These are phyloP conservation scores for Ceratocystis papillata DNA, from an alignment of 2,329 filamentous ascomycete genomes.

Conservation along the genomic window DNA sequence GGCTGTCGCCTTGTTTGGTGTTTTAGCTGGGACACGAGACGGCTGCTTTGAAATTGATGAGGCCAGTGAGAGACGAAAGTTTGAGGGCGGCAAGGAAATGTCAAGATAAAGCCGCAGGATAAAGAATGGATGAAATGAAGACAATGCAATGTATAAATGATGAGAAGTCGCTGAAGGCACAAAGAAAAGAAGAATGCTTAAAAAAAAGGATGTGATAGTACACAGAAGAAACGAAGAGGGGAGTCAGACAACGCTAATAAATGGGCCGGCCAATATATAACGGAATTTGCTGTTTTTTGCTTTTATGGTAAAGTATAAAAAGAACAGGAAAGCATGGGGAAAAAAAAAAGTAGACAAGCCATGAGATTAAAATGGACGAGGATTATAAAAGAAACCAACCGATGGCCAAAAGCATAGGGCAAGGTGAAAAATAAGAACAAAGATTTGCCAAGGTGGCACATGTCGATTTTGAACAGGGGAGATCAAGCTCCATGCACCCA, in stretches of 20 bases:
- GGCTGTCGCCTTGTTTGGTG: background rate
- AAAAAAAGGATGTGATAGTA: background rate
- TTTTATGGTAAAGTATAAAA: slow-evolving; percentile 10
- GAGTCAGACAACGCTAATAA: background rate
- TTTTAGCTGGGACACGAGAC: background rate
- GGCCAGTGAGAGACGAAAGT: background rate
- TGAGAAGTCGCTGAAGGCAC: background rate
- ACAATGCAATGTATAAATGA: background rate
- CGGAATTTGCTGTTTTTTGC: background rate
- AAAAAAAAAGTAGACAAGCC: background rate
- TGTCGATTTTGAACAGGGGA: slow-evolving; percentile 1
- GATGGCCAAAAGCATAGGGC: background rate
- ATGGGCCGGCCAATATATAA: slow-evolving; percentile 18
- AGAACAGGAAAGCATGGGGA: slow-evolving; percentile 10
- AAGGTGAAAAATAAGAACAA: slow-evolving; percentile 16
- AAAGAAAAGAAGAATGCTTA: background rate
- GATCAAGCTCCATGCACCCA: slow-evolving; percentile 3
- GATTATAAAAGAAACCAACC: slow-evolving; percentile 6
- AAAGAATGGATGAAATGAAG: background rate
- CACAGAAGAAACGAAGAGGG: slow-evolving; percentile 2
- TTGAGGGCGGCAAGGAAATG: background rate
- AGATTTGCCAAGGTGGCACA: slow-evolving; percentile 12
- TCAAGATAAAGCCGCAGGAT: too few species aligned
- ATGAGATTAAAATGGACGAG: background rate
- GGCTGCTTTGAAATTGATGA: background rate